Base-by-base conservation (phyloP, 139 green algal species). In the Coelastrella sp. region DNA sequence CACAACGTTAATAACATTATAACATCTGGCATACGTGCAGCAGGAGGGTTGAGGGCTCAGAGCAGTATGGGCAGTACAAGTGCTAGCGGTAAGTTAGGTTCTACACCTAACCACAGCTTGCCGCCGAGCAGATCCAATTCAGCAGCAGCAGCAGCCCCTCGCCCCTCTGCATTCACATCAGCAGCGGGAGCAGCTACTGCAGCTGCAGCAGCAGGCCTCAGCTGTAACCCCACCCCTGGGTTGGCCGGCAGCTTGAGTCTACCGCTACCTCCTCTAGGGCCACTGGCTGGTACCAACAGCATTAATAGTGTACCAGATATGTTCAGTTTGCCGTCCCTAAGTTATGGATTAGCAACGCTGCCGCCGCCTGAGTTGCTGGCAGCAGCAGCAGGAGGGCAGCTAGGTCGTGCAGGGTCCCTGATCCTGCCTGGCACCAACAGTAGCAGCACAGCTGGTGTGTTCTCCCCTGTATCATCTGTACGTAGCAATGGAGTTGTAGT, bases 341-440 rank as follows among this genome's bases (percentile, higher is more conserved):
- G 85, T 11, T 90, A 76, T 22, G 74, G 85, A 16, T 17, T 90
- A 19, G 85, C 85, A 0, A 90, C 85, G 7, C 58, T 90, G 73
- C 85, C 85, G 5, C 23, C 85, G 0, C 73, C 73, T 10, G 85
- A 83, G 58, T 23, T 84, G 73, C 22, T 90, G 54, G 73, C 47
- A 32, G 85, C 83, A 79, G 82, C 65, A 57, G 82, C 82, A 57
- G 58, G 22, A 59, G 60, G 81, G 11, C 71, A 66, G 14, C 5
- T 78, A 2, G 78, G 56, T 3, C 56, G 4, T 57, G 6, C 10
- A 13, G 78, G 78, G 3, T 84, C 78, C 7, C 8, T 84, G 10
- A 19, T 7, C 6, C 23, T 80, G 22, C 5, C 23, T 78, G 64
- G 23, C 7, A 32, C 8, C 5, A 68, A 68, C 81, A 77, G 64